A percentile compares a stretch with the other conserved stretches of the same genome.
These are phyloP conservation scores for Lachnellula occidentalis DNA, from an alignment of 2,329 filamentous ascomycete genomes.

Conservation along the genomic window DNA sequence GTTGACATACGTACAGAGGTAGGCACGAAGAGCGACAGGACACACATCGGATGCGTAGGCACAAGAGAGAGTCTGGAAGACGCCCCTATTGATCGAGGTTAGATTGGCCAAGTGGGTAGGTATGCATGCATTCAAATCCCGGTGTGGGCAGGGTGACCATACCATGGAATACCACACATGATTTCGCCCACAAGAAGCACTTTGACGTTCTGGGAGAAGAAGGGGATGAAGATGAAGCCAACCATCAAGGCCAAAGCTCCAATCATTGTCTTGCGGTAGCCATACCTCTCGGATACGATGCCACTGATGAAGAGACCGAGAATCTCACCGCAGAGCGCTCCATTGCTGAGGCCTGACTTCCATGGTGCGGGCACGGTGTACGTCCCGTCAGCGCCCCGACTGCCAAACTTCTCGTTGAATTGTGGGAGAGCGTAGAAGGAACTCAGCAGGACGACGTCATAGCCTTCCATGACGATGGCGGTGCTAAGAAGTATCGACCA, in stretches of 20 bases:
- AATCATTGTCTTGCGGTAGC: slow-evolving; percentile 40
- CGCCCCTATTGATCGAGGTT: slow-evolving; percentile 24
- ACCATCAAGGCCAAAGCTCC: slow-evolving; percentile 38
- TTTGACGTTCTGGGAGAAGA: slow-evolving; percentile 42
- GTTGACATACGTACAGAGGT: slow-evolving; percentile 42
- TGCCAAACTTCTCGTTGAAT: slow-evolving; percentile 32
- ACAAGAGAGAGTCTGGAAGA: slow-evolving; percentile 36
- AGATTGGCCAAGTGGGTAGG: slow-evolving; percentile 9
- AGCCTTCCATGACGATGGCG: slow-evolving; percentile 38
- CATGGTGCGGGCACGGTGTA: slow-evolving; percentile 28
- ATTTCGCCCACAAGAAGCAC: slow-evolving; percentile 43
- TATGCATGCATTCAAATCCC: slow-evolving; percentile 9
- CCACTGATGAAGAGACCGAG: slow-evolving; percentile 43
- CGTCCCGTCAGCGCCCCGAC: slow-evolving; percentile 24
- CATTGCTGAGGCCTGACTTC: slow-evolving; percentile 29
- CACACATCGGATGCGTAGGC: slow-evolving; percentile 33
- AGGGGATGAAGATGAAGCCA: slow-evolving; percentile 42
- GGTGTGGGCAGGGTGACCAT: slow-evolving; percentile 36
- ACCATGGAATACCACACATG: slow-evolving; percentile 44
- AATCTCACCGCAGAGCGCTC: slow-evolving; percentile 32
- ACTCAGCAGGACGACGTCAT: slow-evolving; percentile 33
- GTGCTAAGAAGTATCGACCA: slow-evolving; percentile 34
- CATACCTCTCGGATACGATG: slow-evolving; percentile 41
- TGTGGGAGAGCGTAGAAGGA: slow-evolving; percentile 34
- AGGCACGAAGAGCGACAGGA: slow-evolving; percentile 29